Percentiles rank a stretch among this genome's conserved stretches.
phyloP scores from a whole-genome alignment of 352 stramenopile genomes.

The Pythium myriotylum region DNA sequence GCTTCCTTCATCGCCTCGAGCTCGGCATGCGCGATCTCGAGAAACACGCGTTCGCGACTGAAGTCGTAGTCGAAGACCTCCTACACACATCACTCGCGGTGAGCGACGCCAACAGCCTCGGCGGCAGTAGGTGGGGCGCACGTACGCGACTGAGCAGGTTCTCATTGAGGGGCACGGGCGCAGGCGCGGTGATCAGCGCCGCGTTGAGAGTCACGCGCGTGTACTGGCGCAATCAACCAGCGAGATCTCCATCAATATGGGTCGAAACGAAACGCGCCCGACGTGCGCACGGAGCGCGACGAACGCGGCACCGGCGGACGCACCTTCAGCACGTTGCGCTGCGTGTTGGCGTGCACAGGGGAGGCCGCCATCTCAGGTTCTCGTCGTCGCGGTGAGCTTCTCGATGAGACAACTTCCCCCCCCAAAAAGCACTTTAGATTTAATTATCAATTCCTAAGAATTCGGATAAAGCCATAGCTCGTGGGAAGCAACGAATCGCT shows the following conservation, averaged over 20 bases:
- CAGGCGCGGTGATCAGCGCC: slow-evolving; percentile 43
- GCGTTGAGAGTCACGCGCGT: slow-evolving; percentile 60
- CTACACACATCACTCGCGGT: slow-evolving; percentile 24
- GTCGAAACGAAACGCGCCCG: background rate
- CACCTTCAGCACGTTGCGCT: slow-evolving; percentile 29
- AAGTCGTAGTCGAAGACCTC: slow-evolving; percentile 81
- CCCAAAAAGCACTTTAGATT: no score
- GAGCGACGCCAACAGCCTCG: no score
- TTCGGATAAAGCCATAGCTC: slow-evolving; percentile 17
- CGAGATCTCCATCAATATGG: background rate
- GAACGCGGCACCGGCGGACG: background rate
- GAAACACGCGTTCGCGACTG: slow-evolving; percentile 61
- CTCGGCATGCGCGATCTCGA: slow-evolving; percentile 67
- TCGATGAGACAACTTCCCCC: slow-evolving; percentile 5
- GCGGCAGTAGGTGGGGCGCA: no score
- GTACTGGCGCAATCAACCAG: slow-evolving; percentile 36
- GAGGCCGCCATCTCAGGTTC: slow-evolving; percentile 20
- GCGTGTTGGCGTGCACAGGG: slow-evolving; percentile 21
- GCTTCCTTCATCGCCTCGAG: slow-evolving; percentile 52
- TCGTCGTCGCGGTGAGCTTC: background rate
- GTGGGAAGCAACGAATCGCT: slow-evolving; percentile 16
- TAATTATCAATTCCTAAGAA: background rate
- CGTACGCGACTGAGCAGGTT: slow-evolving; percentile 62
- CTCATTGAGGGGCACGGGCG: slow-evolving; percentile 49
- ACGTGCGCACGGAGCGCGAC: background rate